Percentiles rank a stretch among this genome's conserved stretches.
phyloP scores from a whole-genome alignment of 257 asterid genomes.

The Misopates orontium region DNA sequence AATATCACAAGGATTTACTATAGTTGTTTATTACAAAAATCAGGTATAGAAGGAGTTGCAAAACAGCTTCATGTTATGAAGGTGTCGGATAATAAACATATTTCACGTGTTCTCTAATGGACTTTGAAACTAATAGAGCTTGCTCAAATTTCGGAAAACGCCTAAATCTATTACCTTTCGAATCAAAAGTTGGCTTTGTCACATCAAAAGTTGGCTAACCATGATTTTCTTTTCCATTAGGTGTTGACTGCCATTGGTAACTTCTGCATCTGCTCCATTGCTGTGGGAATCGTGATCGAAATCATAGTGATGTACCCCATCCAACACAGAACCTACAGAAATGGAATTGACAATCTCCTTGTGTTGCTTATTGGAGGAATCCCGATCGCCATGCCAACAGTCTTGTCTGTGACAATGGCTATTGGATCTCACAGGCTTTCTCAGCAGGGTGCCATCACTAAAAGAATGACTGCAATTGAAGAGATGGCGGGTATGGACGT shows the following conservation, averaged over 20 bases:
- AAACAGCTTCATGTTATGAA: background rate
- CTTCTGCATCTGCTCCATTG: constrained; percentile 60
- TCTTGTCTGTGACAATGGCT: constrained; percentile 60
- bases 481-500: constrained; percentile 69
- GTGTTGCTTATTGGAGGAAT: constrained; percentile 61
- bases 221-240: constrained; percentile 18
- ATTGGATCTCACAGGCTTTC: constrained; percentile 59
- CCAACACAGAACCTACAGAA: constrained; percentile 48
- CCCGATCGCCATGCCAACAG: constrained; percentile 66
- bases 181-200: too few relatives aligned
- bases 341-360: constrained; percentile 53
- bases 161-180: too few relatives aligned
- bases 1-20: background rate
- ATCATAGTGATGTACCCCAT: constrained; percentile 55
- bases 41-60: background rate
- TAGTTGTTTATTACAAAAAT: background rate
- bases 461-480: constrained; percentile 65
- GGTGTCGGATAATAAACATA: too few relatives aligned
- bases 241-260: constrained; percentile 59
- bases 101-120: too few relatives aligned
- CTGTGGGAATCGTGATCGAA: constrained; percentile 49
- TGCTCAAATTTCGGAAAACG: too few relatives aligned
- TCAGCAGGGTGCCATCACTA: constrained; percentile 60
- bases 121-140: too few relatives aligned
- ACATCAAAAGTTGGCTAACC: too few relatives aligned